Base-by-base conservation (phyloP, 23 red algal genomes). In the Gracilaria vermiculophylla region DNA sequence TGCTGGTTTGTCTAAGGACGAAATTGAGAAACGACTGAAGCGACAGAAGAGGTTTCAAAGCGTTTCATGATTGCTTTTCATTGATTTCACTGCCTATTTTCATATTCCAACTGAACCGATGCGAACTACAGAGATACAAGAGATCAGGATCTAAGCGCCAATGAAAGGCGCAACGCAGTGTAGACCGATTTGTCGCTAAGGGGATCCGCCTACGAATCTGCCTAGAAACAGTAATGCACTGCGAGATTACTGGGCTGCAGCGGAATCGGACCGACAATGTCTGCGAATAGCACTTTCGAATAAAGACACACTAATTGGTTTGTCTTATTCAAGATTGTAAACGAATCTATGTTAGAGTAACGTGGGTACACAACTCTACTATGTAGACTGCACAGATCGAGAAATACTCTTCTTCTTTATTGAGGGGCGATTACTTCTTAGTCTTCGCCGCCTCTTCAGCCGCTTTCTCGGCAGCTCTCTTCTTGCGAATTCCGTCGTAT, bases 381-480 rank as follows among this genome's bases (percentile, higher is more conserved):
- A n/a, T n/a, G n/a, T n/a, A 54, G 13, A 2, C 12, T 58, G 29
- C 24, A 58, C n/a, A 16, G 24, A 29, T 2, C 54, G 28, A 15
- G 58, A 25, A 64, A 64, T 35, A 35, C 5, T 14, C 2, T 31
- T 73, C n/a, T 45, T 32, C 37, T 73, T 73, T 73, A 73, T 48
- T 73, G 36, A 28, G 32, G 1, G 28, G 33, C 14, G 64, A 67
- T 86, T 29, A 70, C 83, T 83, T 88, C 57, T 94, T 93, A 37
- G 85, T 62, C 82, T 97, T 96, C 44, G 91, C 88, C 54, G 90
- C 94, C 28, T 79, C 89, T 25, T 60, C 76, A 56, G 85, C 76
- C 1, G 84, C 89, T 57, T 85, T 86, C 80, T 97, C 90, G 19
- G 62, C 82, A 23, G 95, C 95, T 47, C 87, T 85, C 91, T 91